Evolutionary conservation across 768 basidiomycete species (phyloP).

Genomic region (Naganishia kalamii): DNA sequence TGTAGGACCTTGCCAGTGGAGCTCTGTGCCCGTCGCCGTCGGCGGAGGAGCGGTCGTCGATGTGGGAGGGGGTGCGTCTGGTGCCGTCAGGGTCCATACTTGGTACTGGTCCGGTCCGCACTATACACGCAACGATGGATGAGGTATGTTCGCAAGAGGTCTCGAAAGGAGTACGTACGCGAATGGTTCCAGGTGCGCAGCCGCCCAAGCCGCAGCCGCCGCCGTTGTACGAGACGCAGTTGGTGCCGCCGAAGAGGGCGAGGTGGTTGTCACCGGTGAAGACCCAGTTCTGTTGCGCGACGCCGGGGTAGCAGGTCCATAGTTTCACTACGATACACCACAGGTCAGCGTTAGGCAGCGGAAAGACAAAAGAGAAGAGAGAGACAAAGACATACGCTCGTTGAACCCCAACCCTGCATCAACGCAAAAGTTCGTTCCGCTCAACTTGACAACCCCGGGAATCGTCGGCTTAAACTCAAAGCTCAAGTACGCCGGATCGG

Average conservation of each 20-base stretch:
- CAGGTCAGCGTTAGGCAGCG: not conserved
- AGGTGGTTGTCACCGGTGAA: conserved; percentile 11
- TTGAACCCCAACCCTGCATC: conserved; percentile 22
- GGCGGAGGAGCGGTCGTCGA: not conserved
- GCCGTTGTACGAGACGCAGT: conserved; percentile 1
- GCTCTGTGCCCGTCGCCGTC: not conserved
- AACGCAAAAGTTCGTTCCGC: conserved; percentile 24
- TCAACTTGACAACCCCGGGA: conserved; percentile 4
- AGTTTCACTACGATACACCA: not conserved
- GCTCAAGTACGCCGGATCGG: not conserved
- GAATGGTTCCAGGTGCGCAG: conserved; percentile 4
- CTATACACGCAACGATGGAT: not conserved
- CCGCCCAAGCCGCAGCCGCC: conserved; percentile 19
- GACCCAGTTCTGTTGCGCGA: not conserved
- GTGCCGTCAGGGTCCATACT: not conserved
- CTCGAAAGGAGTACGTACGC: not conserved
- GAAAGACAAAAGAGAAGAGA: not conserved
- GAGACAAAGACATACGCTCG: not conserved
- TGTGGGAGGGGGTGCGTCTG: not conserved
- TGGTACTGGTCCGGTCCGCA: not conserved
- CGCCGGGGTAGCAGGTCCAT: conserved; percentile 13
- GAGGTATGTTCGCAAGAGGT: not conserved
- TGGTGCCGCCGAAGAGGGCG: not conserved
- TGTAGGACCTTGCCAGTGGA: not conserved
- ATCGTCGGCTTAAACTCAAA: conserved; percentile 7